These are phyloP conservation scores for Acer negundo DNA, from an alignment of 345 rosid species.

Conservation along the genomic window DNA sequence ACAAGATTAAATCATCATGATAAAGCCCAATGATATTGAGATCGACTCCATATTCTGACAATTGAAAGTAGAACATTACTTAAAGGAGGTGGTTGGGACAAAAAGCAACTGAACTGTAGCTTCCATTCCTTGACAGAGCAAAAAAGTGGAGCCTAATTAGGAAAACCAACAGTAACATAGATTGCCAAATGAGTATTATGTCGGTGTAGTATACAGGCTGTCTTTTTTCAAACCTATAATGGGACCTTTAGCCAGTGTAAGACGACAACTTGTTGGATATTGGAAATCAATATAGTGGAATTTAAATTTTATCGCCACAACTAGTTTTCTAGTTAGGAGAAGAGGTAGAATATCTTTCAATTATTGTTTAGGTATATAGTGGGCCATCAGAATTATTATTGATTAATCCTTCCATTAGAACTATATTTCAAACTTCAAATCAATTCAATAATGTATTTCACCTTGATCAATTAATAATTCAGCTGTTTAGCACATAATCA, in stretches of 20 bases:
- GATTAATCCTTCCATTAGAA: background rate
- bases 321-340: background rate
- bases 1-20: background rate
- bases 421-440: background rate
- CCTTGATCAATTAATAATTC: background rate
- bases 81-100: background rate
- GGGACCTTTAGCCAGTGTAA: constrained; percentile 19
- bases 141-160: constrained; percentile 4
- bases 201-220: background rate
- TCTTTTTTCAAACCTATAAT: constrained; percentile 22
- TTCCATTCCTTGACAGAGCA: constrained; percentile 9
- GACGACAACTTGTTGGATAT: constrained; percentile 9
- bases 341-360: background rate
- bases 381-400: background rate
- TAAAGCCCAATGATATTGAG: background rate
- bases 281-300: constrained; percentile 23
- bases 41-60: background rate
- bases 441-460: background rate
- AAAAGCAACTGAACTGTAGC: constrained; percentile 13
- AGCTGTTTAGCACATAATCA: background rate
- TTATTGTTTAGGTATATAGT: background rate
- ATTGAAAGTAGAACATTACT: background rate
- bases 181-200: background rate
- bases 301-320: constrained; percentile 1
- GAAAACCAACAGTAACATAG: constrained; percentile 18